A percentile compares a stretch with the other conserved stretches of the same genome.
These are phyloP conservation scores for Podospora comata DNA, from an alignment of 495 filamentous ascomycete genomes.

Conservation along the genomic window DNA sequence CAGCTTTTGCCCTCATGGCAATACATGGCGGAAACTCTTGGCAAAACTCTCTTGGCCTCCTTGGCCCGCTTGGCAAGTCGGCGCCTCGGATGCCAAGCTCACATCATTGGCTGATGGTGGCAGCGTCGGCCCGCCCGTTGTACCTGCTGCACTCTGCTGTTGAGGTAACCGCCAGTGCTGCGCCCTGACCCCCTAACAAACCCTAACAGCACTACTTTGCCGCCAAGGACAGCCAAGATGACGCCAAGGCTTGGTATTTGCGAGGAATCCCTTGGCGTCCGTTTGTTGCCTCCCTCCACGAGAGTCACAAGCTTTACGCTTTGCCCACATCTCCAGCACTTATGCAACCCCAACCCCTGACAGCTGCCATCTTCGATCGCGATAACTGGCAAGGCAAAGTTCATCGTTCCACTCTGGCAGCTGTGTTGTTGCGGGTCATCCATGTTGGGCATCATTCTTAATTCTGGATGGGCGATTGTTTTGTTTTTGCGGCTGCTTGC, in stretches of 20 bases:
- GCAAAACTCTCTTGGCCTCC: constrained; percentile 36
- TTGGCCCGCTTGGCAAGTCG: constrained; percentile 42
- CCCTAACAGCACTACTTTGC: constrained; percentile 28
- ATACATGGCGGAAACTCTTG: constrained; percentile 49
- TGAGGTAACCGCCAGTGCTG: background rate
- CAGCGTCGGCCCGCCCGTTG: constrained; percentile 21
- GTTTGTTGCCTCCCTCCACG: constrained; percentile 22
- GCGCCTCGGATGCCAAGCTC: constrained; percentile 29
- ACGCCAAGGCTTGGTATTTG: constrained; percentile 38
- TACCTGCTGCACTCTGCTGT: constrained; percentile 20
- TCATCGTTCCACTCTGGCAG: background rate
- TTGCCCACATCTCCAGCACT: constrained; percentile 17
- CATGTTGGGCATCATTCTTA: background rate
- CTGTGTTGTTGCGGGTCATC: background rate
- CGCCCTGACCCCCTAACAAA: background rate
- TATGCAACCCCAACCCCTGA: constrained; percentile 9
- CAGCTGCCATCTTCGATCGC: constrained; percentile 6
- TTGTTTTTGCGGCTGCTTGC: background rate
- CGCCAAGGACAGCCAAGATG: constrained; percentile 30
- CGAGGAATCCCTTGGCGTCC: constrained; percentile 29
- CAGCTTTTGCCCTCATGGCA: constrained; percentile 40
- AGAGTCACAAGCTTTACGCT: constrained; percentile 26
- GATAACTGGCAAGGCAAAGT: background rate
- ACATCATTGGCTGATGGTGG: constrained; percentile 26
- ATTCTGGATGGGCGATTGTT: too few species aligned